A percentile compares a stretch with the other conserved stretches of the same genome.
phyloP scores from a whole-genome alignment of 768 basidiomycete genomes.

The Lepiota brunneoincarnata region DNA sequence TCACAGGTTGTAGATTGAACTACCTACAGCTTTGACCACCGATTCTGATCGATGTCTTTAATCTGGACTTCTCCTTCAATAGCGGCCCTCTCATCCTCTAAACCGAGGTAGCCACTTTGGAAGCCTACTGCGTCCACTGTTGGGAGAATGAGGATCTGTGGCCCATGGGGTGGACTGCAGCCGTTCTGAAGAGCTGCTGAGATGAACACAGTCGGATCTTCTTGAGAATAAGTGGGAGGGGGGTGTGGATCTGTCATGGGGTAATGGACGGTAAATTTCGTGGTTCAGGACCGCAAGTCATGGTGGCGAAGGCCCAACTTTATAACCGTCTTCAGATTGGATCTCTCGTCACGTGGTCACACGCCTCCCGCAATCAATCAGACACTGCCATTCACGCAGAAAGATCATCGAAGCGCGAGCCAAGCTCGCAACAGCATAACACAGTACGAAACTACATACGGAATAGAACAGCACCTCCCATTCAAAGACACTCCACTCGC shows the following conservation, averaged over 20 bases:
- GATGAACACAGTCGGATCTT: constrained; percentile 28
- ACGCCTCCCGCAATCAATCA: background rate
- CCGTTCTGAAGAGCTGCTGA: constrained; percentile 13
- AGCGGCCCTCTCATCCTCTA: constrained; percentile 77
- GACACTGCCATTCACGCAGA: constrained; percentile 3
- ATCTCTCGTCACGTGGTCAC: constrained; percentile 8
- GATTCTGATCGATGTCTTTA: constrained; percentile 59
- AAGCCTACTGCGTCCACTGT: constrained; percentile 69
- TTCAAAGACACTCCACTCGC: constrained; percentile 62
- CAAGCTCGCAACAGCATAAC: background rate
- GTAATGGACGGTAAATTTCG: constrained; percentile 16
- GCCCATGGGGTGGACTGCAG: constrained; percentile 27
- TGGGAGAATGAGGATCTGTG: constrained; percentile 77
- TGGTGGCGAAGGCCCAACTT: constrained; percentile 2
- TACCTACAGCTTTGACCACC: constrained; percentile 73
- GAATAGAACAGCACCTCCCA: constrained; percentile 1
- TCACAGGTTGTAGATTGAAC: constrained; percentile 8
- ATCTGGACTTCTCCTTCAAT: constrained; percentile 88
- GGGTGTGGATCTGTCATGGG: constrained; percentile 45
- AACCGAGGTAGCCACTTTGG: constrained; percentile 84
- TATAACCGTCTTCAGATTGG: constrained; percentile 8
- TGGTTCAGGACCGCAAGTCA: constrained; percentile 9
- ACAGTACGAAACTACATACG: constrained; percentile 11
- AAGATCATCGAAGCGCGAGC: constrained; percentile 8
- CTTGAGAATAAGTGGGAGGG: constrained; percentile 62